phyloP scores from a whole-genome alignment of 495 filamentous ascomycete genomes.

The Trichoderma orchidacearum region DNA sequence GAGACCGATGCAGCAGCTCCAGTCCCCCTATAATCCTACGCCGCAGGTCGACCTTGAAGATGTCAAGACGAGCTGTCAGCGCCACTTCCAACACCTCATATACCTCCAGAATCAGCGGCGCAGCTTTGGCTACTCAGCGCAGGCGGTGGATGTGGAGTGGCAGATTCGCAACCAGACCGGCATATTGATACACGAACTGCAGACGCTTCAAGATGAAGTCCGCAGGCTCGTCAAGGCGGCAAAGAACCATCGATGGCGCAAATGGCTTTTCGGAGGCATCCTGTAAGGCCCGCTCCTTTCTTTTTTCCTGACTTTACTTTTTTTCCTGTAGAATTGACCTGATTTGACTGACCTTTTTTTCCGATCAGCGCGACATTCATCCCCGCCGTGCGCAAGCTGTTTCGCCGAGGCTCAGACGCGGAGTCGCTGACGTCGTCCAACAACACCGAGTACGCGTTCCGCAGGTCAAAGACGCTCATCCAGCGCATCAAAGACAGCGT shows the following conservation, averaged over 20 bases:
- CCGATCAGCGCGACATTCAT: conserved; percentile 23
- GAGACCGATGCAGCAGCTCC: neutral
- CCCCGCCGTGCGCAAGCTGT: conserved; percentile 25
- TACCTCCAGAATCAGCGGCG: neutral
- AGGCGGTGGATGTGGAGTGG: neutral
- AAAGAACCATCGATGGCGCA: conserved; percentile 25
- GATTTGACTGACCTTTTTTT: neutral
- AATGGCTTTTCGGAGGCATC: conserved; percentile 24
- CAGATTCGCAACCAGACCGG: neutral
- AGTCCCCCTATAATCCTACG: neutral
- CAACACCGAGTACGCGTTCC: conserved; percentile 33
- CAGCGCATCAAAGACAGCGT: conserved; percentile 22
- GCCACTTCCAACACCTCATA: neutral
- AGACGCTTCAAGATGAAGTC: conserved; percentile 15
- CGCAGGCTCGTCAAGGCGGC: conserved; percentile 14
- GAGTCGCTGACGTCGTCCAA: conserved; percentile 15
- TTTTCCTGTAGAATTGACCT: neutral
- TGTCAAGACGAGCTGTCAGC: neutral
- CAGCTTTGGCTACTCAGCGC: neutral
- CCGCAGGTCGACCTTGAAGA: neutral
- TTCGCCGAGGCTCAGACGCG: conserved; percentile 16
- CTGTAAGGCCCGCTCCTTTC: conserved; percentile 17
- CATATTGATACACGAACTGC: conserved; percentile 15
- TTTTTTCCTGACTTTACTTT: neutral
- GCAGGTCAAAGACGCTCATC: conserved; percentile 24